phyloP scores from a whole-genome alignment of 1,139 yeast species.

The Protomyces macrosporus region DNA sequence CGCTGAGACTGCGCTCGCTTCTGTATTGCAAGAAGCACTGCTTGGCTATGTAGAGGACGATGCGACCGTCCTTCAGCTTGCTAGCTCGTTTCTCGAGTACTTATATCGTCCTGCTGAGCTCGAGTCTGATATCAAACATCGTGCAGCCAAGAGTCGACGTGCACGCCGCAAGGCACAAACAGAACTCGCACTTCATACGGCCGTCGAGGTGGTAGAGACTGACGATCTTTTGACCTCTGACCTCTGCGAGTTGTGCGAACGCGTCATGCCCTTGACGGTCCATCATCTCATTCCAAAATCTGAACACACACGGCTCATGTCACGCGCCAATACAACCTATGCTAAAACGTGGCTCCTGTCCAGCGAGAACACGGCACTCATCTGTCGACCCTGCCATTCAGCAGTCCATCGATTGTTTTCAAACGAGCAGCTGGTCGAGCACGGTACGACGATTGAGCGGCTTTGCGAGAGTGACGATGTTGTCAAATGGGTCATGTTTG shows the following conservation, averaged over 20 bases:
- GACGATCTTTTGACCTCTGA: background rate
- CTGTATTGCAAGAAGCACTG: background rate
- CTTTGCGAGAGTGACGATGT: slow-evolving; percentile 7
- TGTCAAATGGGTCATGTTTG: slow-evolving; percentile 5
- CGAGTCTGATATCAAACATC: background rate
- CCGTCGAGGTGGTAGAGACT: background rate
- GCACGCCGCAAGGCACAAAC: background rate
- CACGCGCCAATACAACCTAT: background rate
- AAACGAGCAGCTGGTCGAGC: background rate
- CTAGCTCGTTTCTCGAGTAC: background rate
- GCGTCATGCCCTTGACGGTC: slow-evolving; percentile 20
- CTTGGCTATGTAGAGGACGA: background rate
- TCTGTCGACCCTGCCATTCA: slow-evolving; percentile 23
- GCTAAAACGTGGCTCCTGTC: background rate
- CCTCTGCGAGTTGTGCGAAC: slow-evolving; percentile 18
- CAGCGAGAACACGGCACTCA: background rate
- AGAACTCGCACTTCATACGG: background rate
- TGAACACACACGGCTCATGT: slow-evolving; percentile 15
- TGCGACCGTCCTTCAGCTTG: too few relatives aligned
- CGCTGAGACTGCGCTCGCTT: background rate
- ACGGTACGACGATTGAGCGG: background rate
- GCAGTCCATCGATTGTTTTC: slow-evolving; percentile 8
- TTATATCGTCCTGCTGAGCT: background rate
- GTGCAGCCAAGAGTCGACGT: background rate
- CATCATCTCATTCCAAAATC: slow-evolving; percentile 22